A percentile compares a stretch with the other conserved stretches of the same genome.
These are phyloP conservation scores for Wickerhamiella allomyrinae DNA, from an alignment of 805 yeast species.

Conservation along the genomic window DNA sequence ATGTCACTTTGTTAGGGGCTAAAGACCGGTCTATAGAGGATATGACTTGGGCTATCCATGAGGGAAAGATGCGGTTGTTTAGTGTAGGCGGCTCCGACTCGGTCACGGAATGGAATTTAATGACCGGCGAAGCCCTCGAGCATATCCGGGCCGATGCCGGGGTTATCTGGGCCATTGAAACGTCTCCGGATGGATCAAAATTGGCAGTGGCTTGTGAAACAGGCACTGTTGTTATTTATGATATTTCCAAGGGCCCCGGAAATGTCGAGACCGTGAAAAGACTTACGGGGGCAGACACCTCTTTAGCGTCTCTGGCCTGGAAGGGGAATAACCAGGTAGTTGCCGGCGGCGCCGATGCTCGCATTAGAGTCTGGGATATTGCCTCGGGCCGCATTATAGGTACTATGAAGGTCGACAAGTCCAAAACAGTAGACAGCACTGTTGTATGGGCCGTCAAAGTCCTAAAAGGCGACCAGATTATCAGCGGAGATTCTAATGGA, in stretches of 20 bases:
- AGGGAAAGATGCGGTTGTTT: slow-evolving; percentile 53
- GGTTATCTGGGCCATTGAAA: slow-evolving; percentile 77
- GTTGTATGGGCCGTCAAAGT: slow-evolving; percentile 77
- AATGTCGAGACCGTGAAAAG: slow-evolving; percentile 59
- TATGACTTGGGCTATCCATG: slow-evolving; percentile 52
- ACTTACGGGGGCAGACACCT: slow-evolving; percentile 46
- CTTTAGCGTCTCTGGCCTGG: slow-evolving; percentile 74
- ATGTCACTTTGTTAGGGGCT: slow-evolving; percentile 58
- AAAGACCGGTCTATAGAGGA: slow-evolving; percentile 80
- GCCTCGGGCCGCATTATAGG: slow-evolving; percentile 53
- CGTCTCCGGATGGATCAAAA: slow-evolving; percentile 43
- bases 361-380: slow-evolving; percentile 67
- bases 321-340: slow-evolving; percentile 46
- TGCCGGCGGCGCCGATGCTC: slow-evolving; percentile 95
- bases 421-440: slow-evolving; percentile 43
- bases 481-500: slow-evolving; percentile 96
- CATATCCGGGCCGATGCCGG: slow-evolving; percentile 89
- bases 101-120: slow-evolving; percentile 83
- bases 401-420: slow-evolving; percentile 84
- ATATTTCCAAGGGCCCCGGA: slow-evolving; percentile 80
- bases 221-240: slow-evolving; percentile 73
- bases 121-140: slow-evolving; percentile 52
- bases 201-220: slow-evolving; percentile 92
- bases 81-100: slow-evolving; percentile 89
- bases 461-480: slow-evolving; percentile 58